Conservation (phyloP, 208 protist genomes). For the Crithidia fasciculata region DNA sequence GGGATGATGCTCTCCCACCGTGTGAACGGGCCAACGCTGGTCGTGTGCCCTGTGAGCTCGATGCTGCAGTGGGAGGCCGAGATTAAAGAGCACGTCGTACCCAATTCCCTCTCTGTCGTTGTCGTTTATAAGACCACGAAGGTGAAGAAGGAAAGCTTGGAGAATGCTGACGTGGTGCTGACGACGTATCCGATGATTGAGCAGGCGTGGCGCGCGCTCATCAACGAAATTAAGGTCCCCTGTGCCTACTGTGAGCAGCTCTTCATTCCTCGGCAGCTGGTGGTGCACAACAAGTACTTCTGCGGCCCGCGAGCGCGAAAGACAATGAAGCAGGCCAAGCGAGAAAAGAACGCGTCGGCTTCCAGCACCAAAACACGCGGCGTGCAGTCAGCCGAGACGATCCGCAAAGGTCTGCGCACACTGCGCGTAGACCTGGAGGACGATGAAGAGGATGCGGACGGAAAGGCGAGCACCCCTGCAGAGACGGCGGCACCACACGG, state of each 20-base stretch:
- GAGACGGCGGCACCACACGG: conserved; percentile 10
- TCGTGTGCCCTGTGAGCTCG: conserved; percentile 92
- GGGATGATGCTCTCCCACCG: conserved; percentile 79
- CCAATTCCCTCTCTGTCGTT: conserved; percentile 70
- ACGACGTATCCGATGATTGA: conserved; percentile 95
- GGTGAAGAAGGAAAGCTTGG: conserved; percentile 67
- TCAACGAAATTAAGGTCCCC: conserved; percentile 84
- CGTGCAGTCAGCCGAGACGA: conserved; percentile 76
- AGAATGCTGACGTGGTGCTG: conserved; percentile 92
- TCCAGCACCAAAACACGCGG: conserved; percentile 18
- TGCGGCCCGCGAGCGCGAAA: conserved; percentile 90
- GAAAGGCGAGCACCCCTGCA: neutral
- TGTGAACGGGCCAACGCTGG: conserved; percentile 79
- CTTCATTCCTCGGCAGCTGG: conserved; percentile 88
- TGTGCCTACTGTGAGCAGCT: conserved; percentile 91
- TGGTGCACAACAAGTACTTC: conserved; percentile 94
- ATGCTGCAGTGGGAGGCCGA: conserved; percentile 94
- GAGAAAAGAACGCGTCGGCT: conserved; percentile 58
- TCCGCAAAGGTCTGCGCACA: conserved; percentile 81
- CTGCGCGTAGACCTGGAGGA: conserved; percentile 71
- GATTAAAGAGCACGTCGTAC: conserved; percentile 79
- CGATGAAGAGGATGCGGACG: conserved; percentile 11
- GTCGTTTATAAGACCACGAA: conserved; percentile 74
- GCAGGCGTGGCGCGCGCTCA: conserved; percentile 82
- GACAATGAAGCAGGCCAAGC: conserved; percentile 83